Conservation (phyloP, 345 rosid genomes). For the Sonneratia caseolaris region DNA sequence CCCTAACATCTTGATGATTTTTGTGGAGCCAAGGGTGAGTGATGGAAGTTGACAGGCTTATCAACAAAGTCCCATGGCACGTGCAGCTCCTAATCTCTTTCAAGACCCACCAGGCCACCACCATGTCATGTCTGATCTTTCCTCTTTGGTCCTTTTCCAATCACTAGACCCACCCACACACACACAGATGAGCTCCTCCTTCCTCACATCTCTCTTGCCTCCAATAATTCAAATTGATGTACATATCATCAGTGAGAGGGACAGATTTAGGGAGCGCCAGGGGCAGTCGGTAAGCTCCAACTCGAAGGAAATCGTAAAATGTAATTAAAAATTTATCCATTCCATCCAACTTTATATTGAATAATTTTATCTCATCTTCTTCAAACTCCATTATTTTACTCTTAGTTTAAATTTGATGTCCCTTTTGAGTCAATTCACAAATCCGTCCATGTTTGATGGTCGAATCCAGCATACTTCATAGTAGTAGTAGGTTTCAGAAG, state of each 20-base stretch:
- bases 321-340: too few relatives aligned
- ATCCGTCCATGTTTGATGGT: too few relatives aligned
- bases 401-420: too few relatives aligned
- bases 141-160: not conserved
- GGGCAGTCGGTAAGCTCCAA: too few relatives aligned
- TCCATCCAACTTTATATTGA: too few relatives aligned
- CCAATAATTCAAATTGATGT: not conserved
- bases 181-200: not conserved
- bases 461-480: not conserved
- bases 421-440: too few relatives aligned
- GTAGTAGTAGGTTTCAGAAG: not conserved
- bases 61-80: slow-evolving; percentile 2
- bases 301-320: too few relatives aligned
- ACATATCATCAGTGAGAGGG: not conserved
- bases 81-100: not conserved
- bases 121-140: not conserved
- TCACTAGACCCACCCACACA: not conserved
- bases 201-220: not conserved
- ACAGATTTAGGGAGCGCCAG: too few relatives aligned
- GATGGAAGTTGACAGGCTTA: not conserved
- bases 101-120: not conserved
- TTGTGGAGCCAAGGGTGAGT: not conserved
- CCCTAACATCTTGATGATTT: not conserved
- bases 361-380: too few relatives aligned
- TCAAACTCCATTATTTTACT: too few relatives aligned